Conservation (phyloP, 73 alveolate genomes). For the Diophrys appendiculata region DNA sequence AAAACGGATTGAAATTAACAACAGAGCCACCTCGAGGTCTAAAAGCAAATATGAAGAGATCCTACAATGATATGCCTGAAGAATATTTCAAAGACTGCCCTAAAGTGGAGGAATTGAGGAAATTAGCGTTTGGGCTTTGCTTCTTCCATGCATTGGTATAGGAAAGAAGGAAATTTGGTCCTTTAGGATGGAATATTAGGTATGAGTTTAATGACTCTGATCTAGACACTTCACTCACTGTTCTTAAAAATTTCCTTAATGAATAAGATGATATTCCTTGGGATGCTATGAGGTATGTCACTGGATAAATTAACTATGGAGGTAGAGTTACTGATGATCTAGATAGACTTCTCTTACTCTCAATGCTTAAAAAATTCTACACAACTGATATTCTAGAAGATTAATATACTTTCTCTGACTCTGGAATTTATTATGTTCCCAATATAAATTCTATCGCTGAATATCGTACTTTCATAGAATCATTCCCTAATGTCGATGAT, state of each 20-base stretch:
- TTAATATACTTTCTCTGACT: slow-evolving; percentile 68
- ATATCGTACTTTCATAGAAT: slow-evolving; percentile 81
- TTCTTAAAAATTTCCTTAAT: slow-evolving; percentile 91
- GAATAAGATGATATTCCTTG: slow-evolving; percentile 97
- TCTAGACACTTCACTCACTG: slow-evolving; percentile 96
- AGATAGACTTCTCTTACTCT: slow-evolving; percentile 91
- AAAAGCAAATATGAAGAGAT: slow-evolving; percentile 83
- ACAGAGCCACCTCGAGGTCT: slow-evolving; percentile 95
- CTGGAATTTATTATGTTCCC: slow-evolving; percentile 86
- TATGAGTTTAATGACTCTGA: slow-evolving; percentile 98
- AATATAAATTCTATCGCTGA: slow-evolving; percentile 68
- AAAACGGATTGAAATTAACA: slow-evolving; percentile 97
- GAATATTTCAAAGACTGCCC: slow-evolving; percentile 81
- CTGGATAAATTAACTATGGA: slow-evolving; percentile 98
- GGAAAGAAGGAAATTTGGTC: slow-evolving; percentile 99
- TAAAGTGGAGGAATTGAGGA: slow-evolving; percentile 78
- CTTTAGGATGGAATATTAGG: slow-evolving; percentile 99
- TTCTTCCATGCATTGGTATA: slow-evolving; percentile 98
- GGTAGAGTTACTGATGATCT: slow-evolving; percentile 99
- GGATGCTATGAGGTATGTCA: slow-evolving; percentile 97
- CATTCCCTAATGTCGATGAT: slow-evolving; percentile 77
- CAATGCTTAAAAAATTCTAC: slow-evolving; percentile 85
- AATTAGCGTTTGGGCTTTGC: slow-evolving; percentile 95
- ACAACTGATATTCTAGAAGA: slow-evolving; percentile 80
- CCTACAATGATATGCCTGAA: slow-evolving; percentile 74